Conservation (phyloP, 805 yeast species). For the Yamadazyma tumulicola region DNA sequence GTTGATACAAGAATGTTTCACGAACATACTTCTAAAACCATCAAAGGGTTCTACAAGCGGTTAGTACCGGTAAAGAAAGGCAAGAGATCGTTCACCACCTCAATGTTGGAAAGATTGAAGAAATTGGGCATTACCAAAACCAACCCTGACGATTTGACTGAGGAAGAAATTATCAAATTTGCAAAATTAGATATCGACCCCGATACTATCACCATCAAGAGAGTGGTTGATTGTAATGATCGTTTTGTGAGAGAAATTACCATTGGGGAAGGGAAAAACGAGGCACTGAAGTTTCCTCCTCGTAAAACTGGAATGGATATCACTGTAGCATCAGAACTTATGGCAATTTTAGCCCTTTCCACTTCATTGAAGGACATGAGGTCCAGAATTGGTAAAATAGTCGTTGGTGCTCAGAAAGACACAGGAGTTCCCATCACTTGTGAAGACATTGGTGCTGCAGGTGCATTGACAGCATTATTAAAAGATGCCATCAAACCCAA, state of each 20-base stretch:
- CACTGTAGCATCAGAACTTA: slow-evolving; percentile 80
- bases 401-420: slow-evolving; percentile 61
- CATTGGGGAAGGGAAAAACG: slow-evolving; percentile 79
- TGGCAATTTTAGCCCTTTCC: slow-evolving; percentile 80
- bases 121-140: slow-evolving; percentile 69
- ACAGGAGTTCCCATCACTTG: slow-evolving; percentile 82
- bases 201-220: slow-evolving; percentile 73
- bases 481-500: slow-evolving; percentile 97
- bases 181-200: slow-evolving; percentile 76
- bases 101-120: slow-evolving; percentile 63
- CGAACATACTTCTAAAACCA: slow-evolving; percentile 73
- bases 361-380: slow-evolving; percentile 69
- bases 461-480: slow-evolving; percentile 90
- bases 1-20: slow-evolving; percentile 97
- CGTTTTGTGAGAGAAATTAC: slow-evolving; percentile 76
- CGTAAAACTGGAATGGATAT: slow-evolving; percentile 79
- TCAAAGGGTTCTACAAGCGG: slow-evolving; percentile 69
- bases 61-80: slow-evolving; percentile 76
- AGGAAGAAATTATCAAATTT: slow-evolving; percentile 61
- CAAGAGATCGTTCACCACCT: slow-evolving; percentile 58
- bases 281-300: slow-evolving; percentile 44
- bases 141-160: slow-evolving; percentile 68
- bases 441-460: slow-evolving; percentile 93
- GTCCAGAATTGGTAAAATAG: slow-evolving; percentile 71
- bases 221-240: slow-evolving; percentile 84